Base-by-base conservation (phyloP, 1,139 yeast genomes). In the Nakaseomyces uthaithaninus region DNA sequence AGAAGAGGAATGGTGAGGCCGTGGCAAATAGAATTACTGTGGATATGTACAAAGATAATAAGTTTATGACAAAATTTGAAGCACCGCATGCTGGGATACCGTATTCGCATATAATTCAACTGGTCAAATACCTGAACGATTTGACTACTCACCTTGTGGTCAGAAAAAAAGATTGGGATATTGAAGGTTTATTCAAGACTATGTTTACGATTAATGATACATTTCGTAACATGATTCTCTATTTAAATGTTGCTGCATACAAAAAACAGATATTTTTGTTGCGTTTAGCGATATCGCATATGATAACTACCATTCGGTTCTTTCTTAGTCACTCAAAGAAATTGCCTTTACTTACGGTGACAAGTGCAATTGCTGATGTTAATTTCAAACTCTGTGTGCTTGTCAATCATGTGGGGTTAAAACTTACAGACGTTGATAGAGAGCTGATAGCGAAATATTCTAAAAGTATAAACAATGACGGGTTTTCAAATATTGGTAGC, bases 291-390 rank as follows among this genome's bases (percentile, higher is more conserved):
- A 31, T 31, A 11, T 31, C 89, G 25, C 87, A 83, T 62, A 72
- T 81, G 1, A 76, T 89, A 37, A 79, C 95, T 6, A 74, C 89
- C 0, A 75, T 93, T 0, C 72, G 95, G 53, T 86, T 85, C 57
- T 84, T 68, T 60, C 77, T 84, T 1, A 65, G 77, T 6, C 79
- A 83, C 47, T 17, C 25, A 2, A 27, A 19, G n/a, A 22, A 83
- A n/a, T 63, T 84, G 41, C 95, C 95, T 1, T 71, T 72, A 42
- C 66, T 81, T 27, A 71, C 85, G 11, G 68, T 86, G 36, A 85
- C 85, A 60, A 74, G 86, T 23, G 80, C 95, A 0, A 67, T 85
- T 7, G 74, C 83, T 33, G 94, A 85, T 54, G 65, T 86, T 36
- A 70, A 79, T 16, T 80, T 77, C 51, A 69, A 84, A 2, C 73